Evolutionary conservation across 768 basidiomycete species (phyloP).

Genomic region (Piloderma croceum): DNA sequence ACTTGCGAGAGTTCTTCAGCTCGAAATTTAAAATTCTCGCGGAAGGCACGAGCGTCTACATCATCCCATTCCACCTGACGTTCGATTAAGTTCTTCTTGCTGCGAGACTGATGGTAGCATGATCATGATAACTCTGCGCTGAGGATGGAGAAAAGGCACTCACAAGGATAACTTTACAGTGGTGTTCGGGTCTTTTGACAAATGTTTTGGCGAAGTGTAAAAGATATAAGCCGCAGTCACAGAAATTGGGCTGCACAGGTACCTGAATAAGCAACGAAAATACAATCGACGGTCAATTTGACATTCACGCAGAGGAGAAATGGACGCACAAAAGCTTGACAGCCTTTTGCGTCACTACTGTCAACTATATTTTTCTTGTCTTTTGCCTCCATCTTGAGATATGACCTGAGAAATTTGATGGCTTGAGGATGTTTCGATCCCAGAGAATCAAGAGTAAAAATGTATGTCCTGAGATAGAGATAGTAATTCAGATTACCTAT

Average conservation of each 20-base stretch:
- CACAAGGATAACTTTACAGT: conserved; percentile 51
- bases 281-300: background rate
- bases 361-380: conserved; percentile 52
- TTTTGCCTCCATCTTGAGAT: conserved; percentile 71
- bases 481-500: background rate
- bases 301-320: background rate
- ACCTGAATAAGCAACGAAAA: conserved; percentile 45
- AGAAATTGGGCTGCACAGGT: conserved; percentile 82
- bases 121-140: too few relatives aligned
- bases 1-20: too few relatives aligned
- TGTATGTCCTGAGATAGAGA: conserved; percentile 50
- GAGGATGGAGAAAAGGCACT: too few relatives aligned
- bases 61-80: too few relatives aligned
- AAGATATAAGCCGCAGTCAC: conserved; percentile 90
- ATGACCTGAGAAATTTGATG: conserved; percentile 52
- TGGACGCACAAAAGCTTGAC: conserved; percentile 45
- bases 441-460: conserved; percentile 90
- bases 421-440: conserved; percentile 66
- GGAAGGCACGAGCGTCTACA: too few relatives aligned
- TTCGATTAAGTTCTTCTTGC: too few relatives aligned
- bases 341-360: conserved; percentile 38
- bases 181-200: conserved; percentile 52
- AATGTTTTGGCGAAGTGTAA: conserved; percentile 82
- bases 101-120: too few relatives aligned
- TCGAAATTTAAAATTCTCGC: too few relatives aligned